Conservation (phyloP, 768 basidiomycete species). For the Coprinellus aureogranulatus region DNA sequence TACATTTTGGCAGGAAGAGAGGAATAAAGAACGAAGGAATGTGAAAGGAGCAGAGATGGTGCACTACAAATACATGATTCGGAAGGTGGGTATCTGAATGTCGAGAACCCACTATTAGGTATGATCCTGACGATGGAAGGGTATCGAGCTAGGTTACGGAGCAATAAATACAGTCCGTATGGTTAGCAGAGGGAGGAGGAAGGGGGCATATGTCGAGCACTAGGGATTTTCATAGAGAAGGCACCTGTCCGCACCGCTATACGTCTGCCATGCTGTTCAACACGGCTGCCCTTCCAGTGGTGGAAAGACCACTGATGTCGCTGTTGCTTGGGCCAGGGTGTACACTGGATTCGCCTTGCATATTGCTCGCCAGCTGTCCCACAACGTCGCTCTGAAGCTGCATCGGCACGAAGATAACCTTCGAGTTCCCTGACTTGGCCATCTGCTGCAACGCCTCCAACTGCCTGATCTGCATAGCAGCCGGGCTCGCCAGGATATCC, state of each 20-base stretch:
- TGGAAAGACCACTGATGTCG: not conserved
- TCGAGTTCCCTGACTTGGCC: constrained; percentile 85
- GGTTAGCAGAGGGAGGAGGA: not conserved
- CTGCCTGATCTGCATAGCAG: constrained; percentile 98
- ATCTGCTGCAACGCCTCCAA: constrained; percentile 93
- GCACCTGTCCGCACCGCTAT: constrained; percentile 20
- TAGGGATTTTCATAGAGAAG: not conserved
- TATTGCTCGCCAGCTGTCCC: constrained; percentile 41
- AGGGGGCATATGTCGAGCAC: not conserved
- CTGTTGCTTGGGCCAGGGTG: constrained; percentile 34
- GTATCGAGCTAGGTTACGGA: not conserved
- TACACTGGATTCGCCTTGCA: constrained; percentile 39
- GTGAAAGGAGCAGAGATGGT: no score
- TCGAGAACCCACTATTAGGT: not conserved
- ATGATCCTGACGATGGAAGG: not conserved
- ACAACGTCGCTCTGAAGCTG: constrained; percentile 75
- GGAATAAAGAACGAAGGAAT: no score
- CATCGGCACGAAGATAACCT: constrained; percentile 95
- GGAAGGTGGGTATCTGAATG: not conserved
- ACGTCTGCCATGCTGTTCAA: constrained; percentile 50
- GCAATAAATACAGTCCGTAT: no score
- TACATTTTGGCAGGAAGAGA: no score
- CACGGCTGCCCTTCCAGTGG: constrained; percentile 47
- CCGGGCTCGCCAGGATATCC: constrained; percentile 89
- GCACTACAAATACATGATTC: not conserved